Base-by-base conservation (phyloP, 164 flowering plant genomes). In the Chimonanthus salicifolius region DNA sequence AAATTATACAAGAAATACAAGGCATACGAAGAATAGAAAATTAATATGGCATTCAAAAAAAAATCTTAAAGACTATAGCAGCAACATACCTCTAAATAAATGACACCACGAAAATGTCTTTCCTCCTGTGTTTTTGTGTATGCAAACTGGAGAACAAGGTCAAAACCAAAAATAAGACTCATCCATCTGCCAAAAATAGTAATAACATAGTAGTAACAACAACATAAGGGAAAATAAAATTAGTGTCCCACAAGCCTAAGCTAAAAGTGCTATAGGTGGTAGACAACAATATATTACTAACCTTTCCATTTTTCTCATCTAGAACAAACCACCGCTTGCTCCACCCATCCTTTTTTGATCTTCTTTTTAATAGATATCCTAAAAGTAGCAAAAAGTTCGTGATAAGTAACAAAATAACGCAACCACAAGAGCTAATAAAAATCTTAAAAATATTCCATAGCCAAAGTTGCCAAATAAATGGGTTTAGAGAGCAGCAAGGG, bases 51-150 rank as follows among this genome's bases (percentile, higher is more conserved):
- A 54, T 54, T 11, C 60, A 54, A 54, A 54, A 47, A 72, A 62
- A 21, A 8, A 64, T 18, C 11, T 65, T 44, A 73, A 44, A 49
- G 74, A 20, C 45, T 50, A 10, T 8, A 71, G 43, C 5, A 45
- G 65, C 1, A 46, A 48, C 78, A 71, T 83, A 96, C 99, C 97
- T 96, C 98, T 84, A 96, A 84, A 58, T 88, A 86, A 67, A 96
- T 88, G 67, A 92, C 95, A 66, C 97, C 99, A 62, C 89, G 99
- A 72, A 96, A 96, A 80, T 89, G 90, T 64, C 87, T 83, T 80
- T 96, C 99, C 73, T 96, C 99, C 85, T 91, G 93, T 76, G 92
- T 96, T 83, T 96, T 96, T 49, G 99, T 96, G 83, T 96, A 96
- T 48, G 97, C 98, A 82, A 96, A 93, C 98, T 96, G 90, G 76